Evolutionary conservation across 2,329 filamentous ascomycete species (phyloP).

Genomic region (Purpureocillium takamizusanense): DNA sequence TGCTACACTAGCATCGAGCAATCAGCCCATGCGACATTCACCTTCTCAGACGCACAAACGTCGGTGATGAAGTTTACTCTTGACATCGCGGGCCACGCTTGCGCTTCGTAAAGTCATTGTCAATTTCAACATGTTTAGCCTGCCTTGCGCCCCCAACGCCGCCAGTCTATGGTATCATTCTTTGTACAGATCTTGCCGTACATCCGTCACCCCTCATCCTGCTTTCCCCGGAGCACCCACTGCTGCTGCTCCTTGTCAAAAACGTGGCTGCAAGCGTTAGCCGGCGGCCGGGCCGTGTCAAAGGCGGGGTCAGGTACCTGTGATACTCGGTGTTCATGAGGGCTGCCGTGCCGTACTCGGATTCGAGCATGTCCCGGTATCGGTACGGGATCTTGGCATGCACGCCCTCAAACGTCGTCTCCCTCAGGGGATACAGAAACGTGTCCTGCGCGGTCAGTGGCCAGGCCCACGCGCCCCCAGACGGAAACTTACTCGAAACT

Average conservation of each 20-base stretch:
- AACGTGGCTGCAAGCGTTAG: not conserved
- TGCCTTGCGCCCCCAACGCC: no score
- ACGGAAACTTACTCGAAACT: conserved; percentile 30
- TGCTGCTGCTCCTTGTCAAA: not conserved
- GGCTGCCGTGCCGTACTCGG: conserved; percentile 47
- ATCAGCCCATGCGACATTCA: no score
- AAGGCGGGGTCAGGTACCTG: no score
- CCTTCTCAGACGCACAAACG: no score
- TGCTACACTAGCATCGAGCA: no score
- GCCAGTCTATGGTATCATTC: no score
- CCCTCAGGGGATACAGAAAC: conserved; percentile 60
- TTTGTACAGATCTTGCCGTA: no score
- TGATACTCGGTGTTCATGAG: conserved; percentile 42
- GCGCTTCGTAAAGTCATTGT: no score
- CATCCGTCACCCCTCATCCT: not conserved
- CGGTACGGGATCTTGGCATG: conserved; percentile 56
- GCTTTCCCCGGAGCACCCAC: not conserved
- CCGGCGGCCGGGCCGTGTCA: not conserved
- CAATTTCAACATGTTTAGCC: no score
- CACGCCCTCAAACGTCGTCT: conserved; percentile 59
- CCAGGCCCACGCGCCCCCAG: not conserved
- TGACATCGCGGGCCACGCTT: no score
- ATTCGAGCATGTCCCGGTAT: conserved; percentile 47
- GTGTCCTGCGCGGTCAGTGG: conserved; percentile 28
- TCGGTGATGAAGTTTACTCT: no score